Base-by-base conservation (phyloP, 1,139 yeast species). In the Lodderomyces oxycetoniae region DNA sequence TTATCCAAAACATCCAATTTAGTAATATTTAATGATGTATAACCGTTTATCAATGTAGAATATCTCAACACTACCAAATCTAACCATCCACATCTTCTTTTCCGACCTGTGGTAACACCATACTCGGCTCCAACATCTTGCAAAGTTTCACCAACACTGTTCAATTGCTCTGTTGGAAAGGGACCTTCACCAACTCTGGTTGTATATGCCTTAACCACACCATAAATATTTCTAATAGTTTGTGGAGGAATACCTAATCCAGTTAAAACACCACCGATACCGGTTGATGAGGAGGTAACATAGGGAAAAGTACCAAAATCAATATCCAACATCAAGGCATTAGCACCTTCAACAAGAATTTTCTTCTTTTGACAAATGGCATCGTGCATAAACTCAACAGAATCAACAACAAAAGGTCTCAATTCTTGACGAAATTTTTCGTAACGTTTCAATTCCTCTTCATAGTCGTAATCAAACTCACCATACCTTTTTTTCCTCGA, bases 181-280 rank as follows among this genome's bases (percentile, higher is more conserved):
- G 99, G 98, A 44, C 99, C 99, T 55, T 88, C 97, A 52, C 99
- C 99, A 39, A 91, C 99, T 64, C 99, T 80, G 28, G 98, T 91
- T 32, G 98, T 93, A 63, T 91, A 91, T 30, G 98, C 98, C 70
- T 91, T 91, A 37, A 89, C 97, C 28, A 91, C 98, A 61, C 99
- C 99, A 57, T 82, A 87, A 32, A 88, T 71, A 57, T 87, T 81
- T 36, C 71, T 74, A 50, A 91, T 82, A 45, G 79, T 67, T 46
- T 67, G 76, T 48, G 98, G 98, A 23, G 98, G 96, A 41, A 91
- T 63, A 50, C 97, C 99, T 46, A 93, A 74, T 44, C 99, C 99
- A 30, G 98, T 91, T 53, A 89, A 71, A 37, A 91, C 98, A 62
- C 99, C 99, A 49, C 98, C 99, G 55, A 91, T 86, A 50, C 96